phyloP scores from a whole-genome alignment of 2,329 filamentous ascomycete genomes.

The Penicillium palitans region DNA sequence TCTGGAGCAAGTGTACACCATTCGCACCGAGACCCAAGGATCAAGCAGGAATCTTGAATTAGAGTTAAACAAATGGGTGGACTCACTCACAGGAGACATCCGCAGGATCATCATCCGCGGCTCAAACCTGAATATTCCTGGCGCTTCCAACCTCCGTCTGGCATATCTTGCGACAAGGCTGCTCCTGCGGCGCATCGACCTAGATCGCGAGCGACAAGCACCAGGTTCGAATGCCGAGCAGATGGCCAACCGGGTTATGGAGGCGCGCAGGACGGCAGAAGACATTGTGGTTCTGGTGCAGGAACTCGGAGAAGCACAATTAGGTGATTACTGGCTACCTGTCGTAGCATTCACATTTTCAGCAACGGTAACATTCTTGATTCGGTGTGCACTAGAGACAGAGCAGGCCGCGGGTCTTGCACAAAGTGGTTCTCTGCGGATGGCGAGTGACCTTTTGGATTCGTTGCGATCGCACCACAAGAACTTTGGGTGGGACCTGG shows the following conservation, averaged over 20 bases:
- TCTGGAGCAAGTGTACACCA: conserved; percentile 35
- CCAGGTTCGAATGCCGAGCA: conserved; percentile 23
- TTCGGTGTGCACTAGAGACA: conserved; percentile 51
- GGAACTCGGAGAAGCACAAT: conserved; percentile 46
- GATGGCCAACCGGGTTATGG: conserved; percentile 33
- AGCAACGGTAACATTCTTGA: conserved; percentile 52
- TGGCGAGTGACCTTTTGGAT: conserved; percentile 47
- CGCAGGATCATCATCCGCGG: conserved; percentile 48
- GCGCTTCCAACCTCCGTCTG: conserved; percentile 54
- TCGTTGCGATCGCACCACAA: conserved; percentile 45
- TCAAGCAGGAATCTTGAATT: conserved; percentile 37
- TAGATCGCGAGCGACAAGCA: conserved; percentile 39
- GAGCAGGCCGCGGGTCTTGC: conserved; percentile 17
- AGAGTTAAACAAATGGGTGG: conserved; percentile 48
- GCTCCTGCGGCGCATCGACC: conserved; percentile 50
- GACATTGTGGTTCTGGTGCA: conserved; percentile 53
- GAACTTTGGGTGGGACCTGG: conserved; percentile 51
- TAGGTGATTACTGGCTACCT: conserved; percentile 55
- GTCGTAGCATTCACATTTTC: conserved; percentile 52
- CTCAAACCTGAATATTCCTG: conserved; percentile 43
- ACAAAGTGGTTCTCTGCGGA: conserved; percentile 39
- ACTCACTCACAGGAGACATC: conserved; percentile 41
- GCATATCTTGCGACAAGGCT: conserved; percentile 53
- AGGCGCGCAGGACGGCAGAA: conserved; percentile 49
- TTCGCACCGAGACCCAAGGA: conserved; percentile 26